Evolutionary conservation across 2,329 filamentous ascomycete species (phyloP).

Genomic region (Didymosphaeria variabile): DNA sequence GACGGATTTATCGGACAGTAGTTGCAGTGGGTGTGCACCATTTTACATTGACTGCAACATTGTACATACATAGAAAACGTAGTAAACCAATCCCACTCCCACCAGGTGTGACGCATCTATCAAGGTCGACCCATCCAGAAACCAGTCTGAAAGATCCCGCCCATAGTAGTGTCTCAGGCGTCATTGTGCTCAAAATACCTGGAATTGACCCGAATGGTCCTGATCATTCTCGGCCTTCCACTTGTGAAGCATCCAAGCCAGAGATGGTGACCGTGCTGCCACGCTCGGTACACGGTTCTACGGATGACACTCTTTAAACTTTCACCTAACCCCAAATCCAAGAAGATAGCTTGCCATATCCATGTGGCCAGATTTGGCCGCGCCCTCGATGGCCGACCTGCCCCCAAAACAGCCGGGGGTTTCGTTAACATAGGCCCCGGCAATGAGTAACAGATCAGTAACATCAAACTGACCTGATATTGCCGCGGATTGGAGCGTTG

Average conservation of each 20-base stretch:
- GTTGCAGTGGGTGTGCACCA: too few species aligned
- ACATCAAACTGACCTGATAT: constrained; percentile 4
- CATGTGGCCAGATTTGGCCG: constrained; percentile 38
- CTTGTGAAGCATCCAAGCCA: constrained; percentile 16
- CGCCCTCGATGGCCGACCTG: constrained; percentile 37
- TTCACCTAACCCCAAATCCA: constrained; percentile 21
- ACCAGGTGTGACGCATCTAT: neutral
- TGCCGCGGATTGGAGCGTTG: constrained; percentile 13
- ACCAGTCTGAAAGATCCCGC: neutral
- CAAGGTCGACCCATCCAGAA: neutral
- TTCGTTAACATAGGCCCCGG: constrained; percentile 11
- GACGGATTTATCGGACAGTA: too few species aligned
- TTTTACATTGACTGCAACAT: too few species aligned
- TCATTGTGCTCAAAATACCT: neutral
- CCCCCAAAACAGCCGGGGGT: constrained; percentile 24
- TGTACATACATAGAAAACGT: too few species aligned
- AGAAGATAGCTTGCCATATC: constrained; percentile 42
- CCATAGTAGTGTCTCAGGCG: neutral
- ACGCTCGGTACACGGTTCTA: constrained; percentile 17
- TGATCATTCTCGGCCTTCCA: constrained; percentile 15
- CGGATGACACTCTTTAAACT: neutral
- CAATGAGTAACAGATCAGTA: neutral
- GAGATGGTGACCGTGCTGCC: constrained; percentile 12
- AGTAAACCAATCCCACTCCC: neutral
- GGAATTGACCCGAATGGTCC: neutral